A percentile compares a stretch with the other conserved stretches of the same genome.
Evolutionary conservation across 768 basidiomycete species (phyloP).

Genomic region (Termitomyces titanicus): DNA sequence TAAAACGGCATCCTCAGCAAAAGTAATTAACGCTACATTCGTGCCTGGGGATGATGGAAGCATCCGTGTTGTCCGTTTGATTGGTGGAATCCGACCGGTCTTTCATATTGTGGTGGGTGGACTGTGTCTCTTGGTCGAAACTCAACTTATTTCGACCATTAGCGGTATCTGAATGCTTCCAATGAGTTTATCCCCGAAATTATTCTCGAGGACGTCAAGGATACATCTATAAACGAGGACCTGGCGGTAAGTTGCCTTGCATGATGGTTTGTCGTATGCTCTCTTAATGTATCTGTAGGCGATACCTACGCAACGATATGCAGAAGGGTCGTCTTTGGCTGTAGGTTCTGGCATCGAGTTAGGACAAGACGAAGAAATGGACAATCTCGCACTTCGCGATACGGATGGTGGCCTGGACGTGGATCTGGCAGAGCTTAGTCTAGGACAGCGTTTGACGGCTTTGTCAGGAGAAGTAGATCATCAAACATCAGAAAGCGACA

Average conservation of each 20-base stretch:
- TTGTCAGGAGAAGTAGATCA: conserved; percentile 50
- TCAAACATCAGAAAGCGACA: conserved; percentile 47
- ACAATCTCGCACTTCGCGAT: conserved; percentile 45
- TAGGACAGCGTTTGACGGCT: conserved; percentile 86
- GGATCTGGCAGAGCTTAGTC: conserved; percentile 84
- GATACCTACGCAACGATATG: conserved; percentile 60
- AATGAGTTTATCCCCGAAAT: conserved; percentile 53
- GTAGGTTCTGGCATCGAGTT: conserved; percentile 65
- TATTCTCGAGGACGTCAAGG: conserved; percentile 36
- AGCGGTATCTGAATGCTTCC: conserved; percentile 54
- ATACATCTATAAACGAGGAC: conserved; percentile 1
- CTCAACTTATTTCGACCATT: conserved; percentile 7
- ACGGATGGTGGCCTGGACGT: conserved; percentile 74
- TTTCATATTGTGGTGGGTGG: conserved; percentile 57
- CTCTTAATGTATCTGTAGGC: conserved; percentile 24
- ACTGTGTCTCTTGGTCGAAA: not conserved
- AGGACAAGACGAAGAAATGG: conserved; percentile 54
- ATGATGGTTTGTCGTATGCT: not conserved
- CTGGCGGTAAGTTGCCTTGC: not conserved
- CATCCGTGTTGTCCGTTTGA: conserved; percentile 50
- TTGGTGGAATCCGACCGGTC: conserved; percentile 53
- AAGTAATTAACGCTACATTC: conserved; percentile 47
- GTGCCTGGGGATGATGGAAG: conserved; percentile 34
- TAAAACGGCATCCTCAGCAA: conserved; percentile 32
- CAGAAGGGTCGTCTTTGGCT: conserved; percentile 56